These are phyloP conservation scores for Serpula lacrymans DNA, from an alignment of 768 basidiomycete species.

Conservation along the genomic window DNA sequence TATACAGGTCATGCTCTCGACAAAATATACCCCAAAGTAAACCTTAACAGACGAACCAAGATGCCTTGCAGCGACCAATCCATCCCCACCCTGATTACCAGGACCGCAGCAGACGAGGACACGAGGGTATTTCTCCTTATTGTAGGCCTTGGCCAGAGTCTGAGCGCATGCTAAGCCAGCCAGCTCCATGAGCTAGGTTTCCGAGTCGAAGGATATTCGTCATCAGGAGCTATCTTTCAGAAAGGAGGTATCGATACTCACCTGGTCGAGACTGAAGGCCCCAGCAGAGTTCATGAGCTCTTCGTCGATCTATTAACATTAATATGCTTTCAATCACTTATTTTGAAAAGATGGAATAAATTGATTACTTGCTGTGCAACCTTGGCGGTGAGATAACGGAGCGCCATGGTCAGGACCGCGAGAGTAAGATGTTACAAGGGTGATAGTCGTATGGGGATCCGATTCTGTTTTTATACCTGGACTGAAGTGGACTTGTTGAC, in stretches of 20 bases:
- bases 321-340: background rate
- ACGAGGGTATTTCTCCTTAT: constrained; percentile 59
- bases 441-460: no score
- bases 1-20: constrained; percentile 1
- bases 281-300: constrained; percentile 88
- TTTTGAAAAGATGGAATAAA: background rate
- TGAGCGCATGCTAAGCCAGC: constrained; percentile 95
- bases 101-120: constrained; percentile 97
- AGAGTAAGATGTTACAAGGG: no score
- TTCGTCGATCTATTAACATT: constrained; percentile 76
- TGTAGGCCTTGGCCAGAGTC: constrained; percentile 75
- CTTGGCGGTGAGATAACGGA: constrained; percentile 66
- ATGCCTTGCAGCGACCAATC: constrained; percentile 93
- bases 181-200: constrained; percentile 86
- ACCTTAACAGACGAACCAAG: constrained; percentile 50
- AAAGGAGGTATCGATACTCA: constrained; percentile 19
- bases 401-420: constrained; percentile 50
- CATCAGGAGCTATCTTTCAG: constrained; percentile 1
- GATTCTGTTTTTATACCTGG: no score
- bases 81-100: constrained; percentile 97
- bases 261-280: constrained; percentile 95
- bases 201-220: background rate
- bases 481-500: no score
- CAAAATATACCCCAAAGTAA: background rate
- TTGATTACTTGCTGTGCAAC: constrained; percentile 70